Evolutionary conservation across 1,284 basidiomycete genomes (phyloP).

Genomic region (Rhodotorula sp.): DNA sequence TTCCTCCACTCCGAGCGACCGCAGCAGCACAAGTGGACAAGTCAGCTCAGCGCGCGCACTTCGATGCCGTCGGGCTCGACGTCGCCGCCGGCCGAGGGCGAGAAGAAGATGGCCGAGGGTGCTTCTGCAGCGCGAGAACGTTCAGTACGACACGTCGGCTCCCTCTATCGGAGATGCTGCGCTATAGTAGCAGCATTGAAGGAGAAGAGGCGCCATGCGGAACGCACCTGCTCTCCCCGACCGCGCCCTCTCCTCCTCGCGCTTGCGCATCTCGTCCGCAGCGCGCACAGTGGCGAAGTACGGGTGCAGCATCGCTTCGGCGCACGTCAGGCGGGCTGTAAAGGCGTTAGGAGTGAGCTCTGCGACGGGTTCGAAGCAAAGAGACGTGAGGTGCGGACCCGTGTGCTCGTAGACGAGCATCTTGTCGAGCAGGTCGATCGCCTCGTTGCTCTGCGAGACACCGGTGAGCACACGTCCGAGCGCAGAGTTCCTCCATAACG

Average conservation of each 20-base stretch:
- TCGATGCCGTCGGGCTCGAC: not conserved
- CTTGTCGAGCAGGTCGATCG: constrained; percentile 88
- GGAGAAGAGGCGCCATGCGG: not conserved
- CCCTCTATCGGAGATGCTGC: too few relatives aligned
- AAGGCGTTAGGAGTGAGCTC: not conserved
- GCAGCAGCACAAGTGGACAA: too few relatives aligned
- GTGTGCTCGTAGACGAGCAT: constrained; percentile 88
- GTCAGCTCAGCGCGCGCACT: too few relatives aligned
- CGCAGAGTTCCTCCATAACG: too few relatives aligned
- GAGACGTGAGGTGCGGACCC: constrained; percentile 46
- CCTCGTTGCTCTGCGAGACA: constrained; percentile 67
- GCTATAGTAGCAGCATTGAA: not conserved
- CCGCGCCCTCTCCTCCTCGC: constrained; percentile 1
- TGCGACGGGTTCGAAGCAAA: too few relatives aligned
- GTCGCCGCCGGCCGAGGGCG: not conserved
- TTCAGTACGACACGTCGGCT: not conserved
- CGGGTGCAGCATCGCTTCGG: constrained; percentile 80
- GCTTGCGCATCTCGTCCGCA: constrained; percentile 18
- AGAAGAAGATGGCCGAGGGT: not conserved
- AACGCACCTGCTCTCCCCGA: not conserved
- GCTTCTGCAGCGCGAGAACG: not conserved
- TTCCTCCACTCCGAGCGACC: too few relatives aligned
- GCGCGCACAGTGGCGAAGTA: constrained; percentile 64
- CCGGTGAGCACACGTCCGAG: not conserved
- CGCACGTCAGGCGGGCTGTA: constrained; percentile 54